Evolutionary conservation across 2,329 filamentous ascomycete genomes (phyloP).

Genomic region (Verticillium klebahnii): DNA sequence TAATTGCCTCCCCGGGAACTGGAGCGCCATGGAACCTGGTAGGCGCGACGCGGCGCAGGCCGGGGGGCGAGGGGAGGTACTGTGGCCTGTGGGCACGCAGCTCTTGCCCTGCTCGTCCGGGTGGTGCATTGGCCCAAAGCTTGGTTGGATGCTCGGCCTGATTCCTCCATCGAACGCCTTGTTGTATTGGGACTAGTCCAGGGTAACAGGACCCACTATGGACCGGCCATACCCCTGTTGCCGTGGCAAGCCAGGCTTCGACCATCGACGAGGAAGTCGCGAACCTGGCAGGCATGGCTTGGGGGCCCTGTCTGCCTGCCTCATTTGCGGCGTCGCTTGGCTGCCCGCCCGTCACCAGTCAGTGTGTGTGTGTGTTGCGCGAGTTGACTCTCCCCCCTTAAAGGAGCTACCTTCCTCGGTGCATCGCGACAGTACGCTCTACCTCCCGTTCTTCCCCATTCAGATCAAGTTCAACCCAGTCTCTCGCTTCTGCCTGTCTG

Average conservation of each 20-base stretch:
- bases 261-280: not conserved
- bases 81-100: not conserved
- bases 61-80: too few relatives aligned
- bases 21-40: too few relatives aligned
- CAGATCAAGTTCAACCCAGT: not conserved
- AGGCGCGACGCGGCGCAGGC: too few relatives aligned
- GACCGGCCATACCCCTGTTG: not conserved
- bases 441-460: not conserved
- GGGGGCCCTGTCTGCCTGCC: not conserved
- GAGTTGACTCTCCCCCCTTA: not conserved
- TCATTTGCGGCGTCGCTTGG: slow-evolving; percentile 2
- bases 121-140: slow-evolving; percentile 1
- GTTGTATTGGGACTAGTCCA: not conserved
- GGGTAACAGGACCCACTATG: not conserved
- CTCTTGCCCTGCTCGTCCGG: not conserved
- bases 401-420: not conserved
- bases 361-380: not conserved
- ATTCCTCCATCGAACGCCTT: not conserved
- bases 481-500: not conserved
- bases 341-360: not conserved
- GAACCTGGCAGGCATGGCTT: not conserved
- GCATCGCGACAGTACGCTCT: not conserved
- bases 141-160: not conserved
- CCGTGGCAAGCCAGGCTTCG: not conserved
- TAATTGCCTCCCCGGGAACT: not conserved